Conservation (phyloP, 2,329 filamentous ascomycete genomes). For the Arthrobotrys conoides region DNA sequence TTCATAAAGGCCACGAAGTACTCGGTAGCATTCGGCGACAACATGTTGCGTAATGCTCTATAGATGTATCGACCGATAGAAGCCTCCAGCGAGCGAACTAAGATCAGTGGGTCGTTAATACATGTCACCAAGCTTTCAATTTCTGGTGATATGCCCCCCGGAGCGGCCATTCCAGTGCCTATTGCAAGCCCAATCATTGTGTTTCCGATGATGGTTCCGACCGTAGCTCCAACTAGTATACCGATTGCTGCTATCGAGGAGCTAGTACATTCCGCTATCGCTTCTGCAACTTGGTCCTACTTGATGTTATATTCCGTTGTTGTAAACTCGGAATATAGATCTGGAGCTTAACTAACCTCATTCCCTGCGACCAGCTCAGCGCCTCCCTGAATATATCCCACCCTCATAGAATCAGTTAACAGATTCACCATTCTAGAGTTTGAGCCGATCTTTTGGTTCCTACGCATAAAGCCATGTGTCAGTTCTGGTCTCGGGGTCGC, state of each 20-base stretch:
- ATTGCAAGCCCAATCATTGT: slow-evolving; percentile 1
- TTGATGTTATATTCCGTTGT: background rate
- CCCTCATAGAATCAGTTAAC: background rate
- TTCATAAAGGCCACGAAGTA: background rate
- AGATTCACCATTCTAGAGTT: background rate
- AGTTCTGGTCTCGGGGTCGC: too few species aligned
- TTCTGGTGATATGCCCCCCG: slow-evolving; percentile 2
- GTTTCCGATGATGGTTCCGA: slow-evolving; percentile 5
- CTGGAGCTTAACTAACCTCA: background rate
- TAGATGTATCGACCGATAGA: slow-evolving; percentile 8
- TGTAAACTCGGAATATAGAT: background rate
- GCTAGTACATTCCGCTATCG: background rate
- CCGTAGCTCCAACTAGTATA: background rate
- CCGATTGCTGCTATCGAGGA: slow-evolving; percentile 6
- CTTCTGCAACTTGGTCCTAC: slow-evolving; percentile 3
- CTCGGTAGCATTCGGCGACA: background rate
- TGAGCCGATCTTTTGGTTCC: background rate
- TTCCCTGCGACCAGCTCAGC: background rate
- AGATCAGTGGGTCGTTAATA: slow-evolving; percentile 1
- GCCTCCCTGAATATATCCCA: background rate
- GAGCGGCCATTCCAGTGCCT: background rate
- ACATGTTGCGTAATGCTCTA: background rate
- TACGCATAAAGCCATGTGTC: background rate
- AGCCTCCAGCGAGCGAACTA: background rate
- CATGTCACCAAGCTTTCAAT: slow-evolving; percentile 8